Evolutionary conservation across 139 green algal genomes (phyloP).

Genomic region (Chlorella vulgaris): DNA sequence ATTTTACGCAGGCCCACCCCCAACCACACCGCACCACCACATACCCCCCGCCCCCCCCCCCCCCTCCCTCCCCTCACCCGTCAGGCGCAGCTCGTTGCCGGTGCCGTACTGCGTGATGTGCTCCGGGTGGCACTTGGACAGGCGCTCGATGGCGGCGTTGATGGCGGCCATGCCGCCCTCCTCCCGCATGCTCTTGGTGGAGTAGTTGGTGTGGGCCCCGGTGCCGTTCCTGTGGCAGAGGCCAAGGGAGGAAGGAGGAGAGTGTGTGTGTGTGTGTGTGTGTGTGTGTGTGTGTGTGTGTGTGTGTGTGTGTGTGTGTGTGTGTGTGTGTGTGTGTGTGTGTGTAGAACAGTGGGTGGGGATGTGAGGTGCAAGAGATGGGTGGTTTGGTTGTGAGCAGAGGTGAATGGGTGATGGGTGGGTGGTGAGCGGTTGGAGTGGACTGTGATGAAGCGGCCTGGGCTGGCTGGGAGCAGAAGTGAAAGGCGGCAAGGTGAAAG

Average conservation of each 20-base stretch:
- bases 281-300: not conserved
- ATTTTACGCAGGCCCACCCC: no score
- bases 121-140: constrained; percentile 86
- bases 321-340: no score
- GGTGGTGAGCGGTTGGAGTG: no score
- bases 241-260: not conserved
- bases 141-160: constrained; percentile 78
- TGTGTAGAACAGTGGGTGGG: no score
- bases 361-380: no score
- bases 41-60: not conserved
- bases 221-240: constrained; percentile 61
- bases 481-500: no score
- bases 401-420: no score
- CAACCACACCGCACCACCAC: not conserved
- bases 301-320: no score
- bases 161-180: constrained; percentile 86
- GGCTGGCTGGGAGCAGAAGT: no score
- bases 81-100: constrained; percentile 87
- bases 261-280: not conserved
- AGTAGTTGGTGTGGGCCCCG: constrained; percentile 94
- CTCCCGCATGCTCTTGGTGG: constrained; percentile 81
- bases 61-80: constrained; percentile 20
- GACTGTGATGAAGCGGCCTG: no score
- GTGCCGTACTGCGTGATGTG: constrained; percentile 89
- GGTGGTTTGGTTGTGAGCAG: no score